Percentiles rank a stretch among this genome's conserved stretches.
These are phyloP conservation scores for Aciculoconidium aculeatum DNA, from an alignment of 805 yeast species.

Conservation along the genomic window DNA sequence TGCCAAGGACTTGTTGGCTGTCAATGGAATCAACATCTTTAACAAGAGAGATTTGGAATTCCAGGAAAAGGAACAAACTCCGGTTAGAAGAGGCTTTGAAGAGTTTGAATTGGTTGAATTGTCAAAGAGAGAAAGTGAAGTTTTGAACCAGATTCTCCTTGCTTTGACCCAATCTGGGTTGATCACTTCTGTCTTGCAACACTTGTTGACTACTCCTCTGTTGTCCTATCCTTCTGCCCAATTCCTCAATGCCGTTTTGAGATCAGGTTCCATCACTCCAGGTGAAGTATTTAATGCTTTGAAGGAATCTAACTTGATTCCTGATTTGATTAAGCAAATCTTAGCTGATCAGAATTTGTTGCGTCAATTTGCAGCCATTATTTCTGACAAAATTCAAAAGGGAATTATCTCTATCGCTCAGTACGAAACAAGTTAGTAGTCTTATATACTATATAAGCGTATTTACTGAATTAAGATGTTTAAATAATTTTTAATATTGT, in stretches of 20 bases:
- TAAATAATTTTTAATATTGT: too few species aligned
- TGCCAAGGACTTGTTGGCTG: constrained; percentile 15
- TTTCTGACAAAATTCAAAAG: constrained; percentile 13
- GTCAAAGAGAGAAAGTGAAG: constrained; percentile 15
- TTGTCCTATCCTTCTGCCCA: constrained; percentile 23
- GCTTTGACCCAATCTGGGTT: constrained; percentile 22
- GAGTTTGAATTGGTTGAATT: too few species aligned
- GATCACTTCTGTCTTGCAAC: constrained; percentile 17
- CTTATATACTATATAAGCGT: too few species aligned
- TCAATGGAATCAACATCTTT: constrained; percentile 15
- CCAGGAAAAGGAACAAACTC: too few species aligned
- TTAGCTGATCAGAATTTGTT: constrained; percentile 16
- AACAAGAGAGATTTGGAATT: constrained; percentile 4
- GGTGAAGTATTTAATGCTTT: constrained; percentile 15
- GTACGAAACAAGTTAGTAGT: neutral
- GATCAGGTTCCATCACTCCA: constrained; percentile 19
- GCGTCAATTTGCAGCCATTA: constrained; percentile 12
- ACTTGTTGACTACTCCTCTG: constrained; percentile 21
- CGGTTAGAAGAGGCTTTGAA: too few species aligned
- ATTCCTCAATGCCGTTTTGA: constrained; percentile 16
- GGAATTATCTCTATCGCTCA: constrained; percentile 14
- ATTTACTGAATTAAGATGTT: neutral
- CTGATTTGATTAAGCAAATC: constrained; percentile 12
- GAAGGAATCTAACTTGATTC: constrained; percentile 15
- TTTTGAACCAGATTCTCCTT: constrained; percentile 14